A percentile compares a stretch with the other conserved stretches of the same genome.
These are phyloP conservation scores for Microsporum canis DNA, from an alignment of 2,329 filamentous ascomycete species.

Conservation along the genomic window DNA sequence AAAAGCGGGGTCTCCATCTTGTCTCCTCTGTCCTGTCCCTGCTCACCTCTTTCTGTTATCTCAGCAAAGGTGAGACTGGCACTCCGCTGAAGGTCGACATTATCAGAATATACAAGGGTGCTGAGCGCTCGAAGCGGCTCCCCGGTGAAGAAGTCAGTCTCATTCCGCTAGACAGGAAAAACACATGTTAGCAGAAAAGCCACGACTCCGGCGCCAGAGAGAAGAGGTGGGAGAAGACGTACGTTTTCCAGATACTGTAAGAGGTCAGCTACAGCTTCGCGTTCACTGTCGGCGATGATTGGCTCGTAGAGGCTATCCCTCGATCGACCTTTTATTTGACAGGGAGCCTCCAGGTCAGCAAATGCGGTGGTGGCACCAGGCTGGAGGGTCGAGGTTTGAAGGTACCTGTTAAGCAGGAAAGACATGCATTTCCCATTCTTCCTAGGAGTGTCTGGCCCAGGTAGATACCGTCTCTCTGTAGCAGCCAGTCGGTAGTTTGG, in stretches of 20 bases:
- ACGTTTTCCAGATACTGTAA: constrained; percentile 96
- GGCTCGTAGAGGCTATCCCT: constrained; percentile 75
- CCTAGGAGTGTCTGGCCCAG: not conserved
- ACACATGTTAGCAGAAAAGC: not conserved
- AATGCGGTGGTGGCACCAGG: constrained; percentile 29
- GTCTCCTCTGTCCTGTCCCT: not conserved
- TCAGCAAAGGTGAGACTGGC: constrained; percentile 97
- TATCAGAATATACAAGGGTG: constrained; percentile 95
- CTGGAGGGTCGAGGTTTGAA: constrained; percentile 23
- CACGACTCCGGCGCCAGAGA: not conserved
- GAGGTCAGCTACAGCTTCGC: constrained; percentile 91
- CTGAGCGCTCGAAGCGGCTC: constrained; percentile 87
- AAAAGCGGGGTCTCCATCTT: not conserved
- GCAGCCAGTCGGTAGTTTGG: not conserved
- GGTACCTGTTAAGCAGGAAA: constrained; percentile 30
- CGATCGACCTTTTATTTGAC: constrained; percentile 52
- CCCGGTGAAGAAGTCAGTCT: constrained; percentile 97
- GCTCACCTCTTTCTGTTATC: constrained; percentile 86
- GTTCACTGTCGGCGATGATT: constrained; percentile 86
- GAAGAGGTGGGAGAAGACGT: constrained; percentile 26
- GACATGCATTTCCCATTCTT: constrained; percentile 30
- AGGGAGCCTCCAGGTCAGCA: constrained; percentile 30
- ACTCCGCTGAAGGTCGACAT: constrained; percentile 93
- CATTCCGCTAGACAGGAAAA: constrained; percentile 55
- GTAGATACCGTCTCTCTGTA: not conserved